A percentile compares a stretch with the other conserved stretches of the same genome.
phyloP scores from a whole-genome alignment of 768 basidiomycete genomes.

The Naganishia friedmannii region DNA sequence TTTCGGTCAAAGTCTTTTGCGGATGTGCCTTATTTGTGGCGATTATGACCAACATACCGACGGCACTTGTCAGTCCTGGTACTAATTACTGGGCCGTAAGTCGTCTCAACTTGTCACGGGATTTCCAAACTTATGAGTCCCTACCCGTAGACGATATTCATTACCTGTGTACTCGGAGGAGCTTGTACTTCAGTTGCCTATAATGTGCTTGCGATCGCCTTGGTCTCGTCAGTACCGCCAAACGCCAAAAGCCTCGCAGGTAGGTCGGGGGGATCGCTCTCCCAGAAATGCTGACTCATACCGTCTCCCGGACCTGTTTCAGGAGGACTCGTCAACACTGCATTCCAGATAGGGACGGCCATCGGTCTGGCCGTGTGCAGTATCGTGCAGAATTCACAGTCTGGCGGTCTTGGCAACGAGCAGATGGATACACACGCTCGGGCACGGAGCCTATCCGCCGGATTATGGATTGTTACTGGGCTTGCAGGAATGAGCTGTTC shows the following conservation, averaged over 20 bases:
- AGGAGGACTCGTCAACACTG: conserved; percentile 1
- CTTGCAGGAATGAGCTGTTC: conserved; percentile 5
- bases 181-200: background rate
- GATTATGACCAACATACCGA: background rate
- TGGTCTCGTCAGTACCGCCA: conserved; percentile 1
- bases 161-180: background rate
- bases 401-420: background rate
- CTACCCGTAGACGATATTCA: background rate
- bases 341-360: background rate
- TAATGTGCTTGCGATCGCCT: background rate
- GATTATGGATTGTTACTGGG: conserved; percentile 11
- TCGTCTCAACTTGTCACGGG: background rate
- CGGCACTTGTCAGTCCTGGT: background rate
- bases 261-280: background rate
- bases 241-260: background rate
- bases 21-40: background rate
- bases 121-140: background rate
- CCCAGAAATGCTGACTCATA: too few species aligned
- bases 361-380: conserved; percentile 4
- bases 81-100: background rate
- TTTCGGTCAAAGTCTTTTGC: conserved; percentile 1
- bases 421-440: conserved; percentile 1
- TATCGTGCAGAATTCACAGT: background rate
- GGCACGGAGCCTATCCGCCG: background rate
- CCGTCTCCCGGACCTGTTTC: background rate